phyloP scores from a whole-genome alignment of 306 rosid genomes.

The Neltuma alba region DNA sequence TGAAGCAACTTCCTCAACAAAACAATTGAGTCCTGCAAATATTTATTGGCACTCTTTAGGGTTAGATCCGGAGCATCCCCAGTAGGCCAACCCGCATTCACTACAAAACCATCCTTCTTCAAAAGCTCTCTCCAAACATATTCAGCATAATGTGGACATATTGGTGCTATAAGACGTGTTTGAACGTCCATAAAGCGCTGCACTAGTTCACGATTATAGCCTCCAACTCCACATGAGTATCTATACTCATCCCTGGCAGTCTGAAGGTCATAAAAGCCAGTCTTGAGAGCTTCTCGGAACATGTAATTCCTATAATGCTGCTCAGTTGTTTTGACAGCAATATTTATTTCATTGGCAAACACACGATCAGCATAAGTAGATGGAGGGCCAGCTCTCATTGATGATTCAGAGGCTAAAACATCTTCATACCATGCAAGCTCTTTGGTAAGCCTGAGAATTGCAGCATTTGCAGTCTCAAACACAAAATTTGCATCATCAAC shows the following conservation, averaged over 20 bases:
- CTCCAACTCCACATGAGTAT: slow-evolving; percentile 78
- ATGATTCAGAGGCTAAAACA: slow-evolving; percentile 63
- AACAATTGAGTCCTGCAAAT: slow-evolving; percentile 82
- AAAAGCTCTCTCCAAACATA: slow-evolving; percentile 80
- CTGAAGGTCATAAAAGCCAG: slow-evolving; percentile 91
- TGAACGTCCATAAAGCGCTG: slow-evolving; percentile 90
- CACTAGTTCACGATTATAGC: slow-evolving; percentile 71
- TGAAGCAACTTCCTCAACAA: slow-evolving; percentile 87
- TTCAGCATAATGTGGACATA: slow-evolving; percentile 93
- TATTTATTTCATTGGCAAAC: slow-evolving; percentile 81
- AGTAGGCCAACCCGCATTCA: slow-evolving; percentile 89
- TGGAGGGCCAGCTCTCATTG: slow-evolving; percentile 77
- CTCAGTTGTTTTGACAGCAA: slow-evolving; percentile 77
- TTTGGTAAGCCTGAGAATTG: slow-evolving; percentile 79
- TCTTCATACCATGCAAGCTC: slow-evolving; percentile 91
- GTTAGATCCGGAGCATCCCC: slow-evolving; percentile 74
- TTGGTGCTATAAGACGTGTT: slow-evolving; percentile 85
- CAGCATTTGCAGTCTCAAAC: slow-evolving; percentile 89
- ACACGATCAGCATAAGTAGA: slow-evolving; percentile 82
- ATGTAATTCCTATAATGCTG: slow-evolving; percentile 71
- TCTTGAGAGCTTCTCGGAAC: slow-evolving; percentile 90
- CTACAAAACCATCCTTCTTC: slow-evolving; percentile 81
- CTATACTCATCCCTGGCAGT: slow-evolving; percentile 92
- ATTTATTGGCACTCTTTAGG: slow-evolving; percentile 77
- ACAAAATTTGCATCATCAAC: slow-evolving; percentile 95